These are phyloP conservation scores for Aspergillus diversus DNA, from an alignment of 495 filamentous ascomycete species.

Conservation along the genomic window DNA sequence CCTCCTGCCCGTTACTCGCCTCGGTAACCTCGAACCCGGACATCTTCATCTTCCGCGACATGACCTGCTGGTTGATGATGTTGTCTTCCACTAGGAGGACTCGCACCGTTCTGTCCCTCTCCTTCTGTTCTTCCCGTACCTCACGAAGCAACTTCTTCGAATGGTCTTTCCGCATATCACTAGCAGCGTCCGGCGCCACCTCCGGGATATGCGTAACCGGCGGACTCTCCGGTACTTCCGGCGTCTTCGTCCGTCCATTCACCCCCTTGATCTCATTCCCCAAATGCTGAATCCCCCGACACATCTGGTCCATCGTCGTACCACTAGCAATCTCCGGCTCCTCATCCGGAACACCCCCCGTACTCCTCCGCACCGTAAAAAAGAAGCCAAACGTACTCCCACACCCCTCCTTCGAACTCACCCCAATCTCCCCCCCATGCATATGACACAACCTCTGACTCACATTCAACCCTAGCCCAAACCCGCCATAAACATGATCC, in stretches of 20 bases:
- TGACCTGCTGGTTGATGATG: conserved; percentile 71
- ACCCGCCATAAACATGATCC: conserved; percentile 81
- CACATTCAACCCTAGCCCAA: conserved; percentile 82
- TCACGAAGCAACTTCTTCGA: conserved; percentile 12
- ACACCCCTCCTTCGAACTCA: conserved; percentile 67
- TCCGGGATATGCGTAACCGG: conserved; percentile 10
- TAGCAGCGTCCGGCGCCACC: conserved; percentile 2
- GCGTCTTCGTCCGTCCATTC: conserved; percentile 16
- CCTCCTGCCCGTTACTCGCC: conserved; percentile 76
- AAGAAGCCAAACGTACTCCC: conserved; percentile 90
- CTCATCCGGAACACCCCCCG: conserved; percentile 24
- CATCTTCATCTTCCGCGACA: conserved; percentile 64
- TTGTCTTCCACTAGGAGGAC: conserved; percentile 85
- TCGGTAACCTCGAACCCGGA: conserved; percentile 66
- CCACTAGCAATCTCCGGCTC: conserved; percentile 23
- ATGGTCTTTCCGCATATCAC: conserved; percentile 11
- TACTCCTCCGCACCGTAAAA: conserved; percentile 58
- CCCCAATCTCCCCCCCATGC: conserved; percentile 84
- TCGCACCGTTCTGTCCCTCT: neutral
- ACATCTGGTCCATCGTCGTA: conserved; percentile 25
- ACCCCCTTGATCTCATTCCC: conserved; percentile 21
- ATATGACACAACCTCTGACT: conserved; percentile 76
- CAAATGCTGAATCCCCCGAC: conserved; percentile 26
- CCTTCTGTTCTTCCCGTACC: neutral
- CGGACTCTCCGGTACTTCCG: conserved; percentile 14